A percentile compares a stretch with the other conserved stretches of the same genome.
phyloP scores from a whole-genome alignment of 2,329 filamentous ascomycete genomes.

The Cercospora sp. region DNA sequence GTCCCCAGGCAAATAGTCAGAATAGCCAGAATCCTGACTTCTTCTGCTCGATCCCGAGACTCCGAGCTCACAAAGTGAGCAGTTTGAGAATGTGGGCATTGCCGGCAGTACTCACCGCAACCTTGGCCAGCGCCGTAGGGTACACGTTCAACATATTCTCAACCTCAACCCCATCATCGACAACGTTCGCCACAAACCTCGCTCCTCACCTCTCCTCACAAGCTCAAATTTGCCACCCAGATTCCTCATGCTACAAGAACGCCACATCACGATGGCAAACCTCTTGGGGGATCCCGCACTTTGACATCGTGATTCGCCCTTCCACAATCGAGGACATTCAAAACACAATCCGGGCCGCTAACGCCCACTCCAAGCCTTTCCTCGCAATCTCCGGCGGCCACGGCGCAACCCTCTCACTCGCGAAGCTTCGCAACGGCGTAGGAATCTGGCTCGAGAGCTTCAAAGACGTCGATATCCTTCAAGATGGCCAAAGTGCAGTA shows the following conservation, averaged over 20 bases:
- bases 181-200: background rate
- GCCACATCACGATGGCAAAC: background rate
- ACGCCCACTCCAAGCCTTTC: constrained; percentile 15
- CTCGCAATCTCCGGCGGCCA: constrained; percentile 23
- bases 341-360: constrained; percentile 6
- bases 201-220: background rate
- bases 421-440: constrained; percentile 15
- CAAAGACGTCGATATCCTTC: constrained; percentile 10
- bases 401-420: constrained; percentile 14
- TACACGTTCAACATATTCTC: background rate
- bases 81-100: background rate
- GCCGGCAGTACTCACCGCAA: background rate
- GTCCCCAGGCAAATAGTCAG: background rate
- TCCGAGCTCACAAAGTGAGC: background rate
- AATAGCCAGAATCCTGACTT: background rate
- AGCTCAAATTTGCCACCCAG: background rate
- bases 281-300: background rate
- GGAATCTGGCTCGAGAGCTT: constrained; percentile 20
- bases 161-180: background rate
- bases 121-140: background rate
- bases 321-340: background rate
- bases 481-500: constrained; percentile 16
- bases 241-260: background rate
- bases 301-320: background rate
- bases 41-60: background rate